Conservation (phyloP, 1,284 basidiomycete genomes). For the Xerocomus minutiporus region DNA sequence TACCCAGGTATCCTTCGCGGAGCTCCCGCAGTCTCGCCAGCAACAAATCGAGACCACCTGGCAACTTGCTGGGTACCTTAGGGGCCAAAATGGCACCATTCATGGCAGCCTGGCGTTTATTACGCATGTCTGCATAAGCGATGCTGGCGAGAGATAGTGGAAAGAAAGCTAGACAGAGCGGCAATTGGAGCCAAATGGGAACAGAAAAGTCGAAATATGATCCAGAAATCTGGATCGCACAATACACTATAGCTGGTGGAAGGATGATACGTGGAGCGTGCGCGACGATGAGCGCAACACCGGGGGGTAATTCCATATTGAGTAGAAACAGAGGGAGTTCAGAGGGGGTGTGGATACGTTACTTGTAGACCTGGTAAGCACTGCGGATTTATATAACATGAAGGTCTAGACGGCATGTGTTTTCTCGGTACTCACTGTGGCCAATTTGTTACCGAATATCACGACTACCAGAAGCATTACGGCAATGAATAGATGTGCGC, state of each 20-base stretch:
- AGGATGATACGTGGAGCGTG: constrained; percentile 20
- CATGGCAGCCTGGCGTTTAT: constrained; percentile 30
- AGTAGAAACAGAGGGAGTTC: background rate
- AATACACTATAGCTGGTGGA: constrained; percentile 17
- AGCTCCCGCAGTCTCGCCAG: constrained; percentile 19
- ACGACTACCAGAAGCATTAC: background rate
- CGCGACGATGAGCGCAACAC: constrained; percentile 19
- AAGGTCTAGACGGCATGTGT: constrained; percentile 5
- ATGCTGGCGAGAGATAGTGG: constrained; percentile 25
- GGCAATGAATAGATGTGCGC: background rate
- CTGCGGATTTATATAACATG: constrained; percentile 10
- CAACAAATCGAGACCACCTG: constrained; percentile 33
- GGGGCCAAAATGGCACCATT: constrained; percentile 35
- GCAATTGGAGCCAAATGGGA: constrained; percentile 18
- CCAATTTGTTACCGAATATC: background rate
- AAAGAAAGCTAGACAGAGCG: constrained; percentile 23
- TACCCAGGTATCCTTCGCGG: constrained; percentile 35
- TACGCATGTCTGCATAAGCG: constrained; percentile 20
- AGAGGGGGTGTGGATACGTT: background rate
- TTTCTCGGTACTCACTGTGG: background rate
- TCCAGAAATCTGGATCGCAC: constrained; percentile 7
- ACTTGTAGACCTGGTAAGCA: background rate
- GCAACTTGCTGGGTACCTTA: constrained; percentile 28
- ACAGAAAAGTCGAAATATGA: constrained; percentile 2
- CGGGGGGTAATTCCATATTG: constrained; percentile 27